Evolutionary conservation across 164 flowering plant species (phyloP).

Genomic region (Protea cynaroides): DNA sequence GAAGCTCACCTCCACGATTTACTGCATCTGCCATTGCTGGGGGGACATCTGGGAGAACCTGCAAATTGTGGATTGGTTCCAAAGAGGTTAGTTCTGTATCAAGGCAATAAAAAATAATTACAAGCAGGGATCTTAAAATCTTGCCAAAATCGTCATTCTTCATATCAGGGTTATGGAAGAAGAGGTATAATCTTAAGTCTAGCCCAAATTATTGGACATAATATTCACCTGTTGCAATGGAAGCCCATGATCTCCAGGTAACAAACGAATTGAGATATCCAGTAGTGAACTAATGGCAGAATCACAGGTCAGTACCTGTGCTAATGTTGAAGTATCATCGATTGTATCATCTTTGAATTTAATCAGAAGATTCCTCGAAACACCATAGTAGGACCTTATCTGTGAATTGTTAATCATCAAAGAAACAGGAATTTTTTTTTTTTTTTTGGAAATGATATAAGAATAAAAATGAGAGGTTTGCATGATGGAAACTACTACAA

Average conservation of each 20-base stretch:
- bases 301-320: slow-evolving; percentile 70
- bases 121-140: not conserved
- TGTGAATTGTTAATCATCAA: slow-evolving; percentile 22
- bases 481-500: not conserved
- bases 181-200: not conserved
- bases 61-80: slow-evolving; percentile 10
- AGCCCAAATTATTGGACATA: not conserved
- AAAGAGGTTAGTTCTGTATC: not conserved
- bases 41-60: slow-evolving; percentile 88
- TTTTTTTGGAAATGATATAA: too few relatives aligned
- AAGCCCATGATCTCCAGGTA: slow-evolving; percentile 88
- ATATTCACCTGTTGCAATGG: slow-evolving; percentile 77
- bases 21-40: slow-evolving; percentile 93
- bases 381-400: slow-evolving; percentile 83
- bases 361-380: slow-evolving; percentile 79
- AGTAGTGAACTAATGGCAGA: slow-evolving; percentile 76
- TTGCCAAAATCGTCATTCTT: not conserved
- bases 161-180: not conserved
- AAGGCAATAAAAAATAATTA: too few relatives aligned
- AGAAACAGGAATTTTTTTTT: not conserved
- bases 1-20: slow-evolving; percentile 75
- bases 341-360: slow-evolving; percentile 86
- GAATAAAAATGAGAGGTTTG: not conserved
- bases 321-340: slow-evolving; percentile 81
- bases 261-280: slow-evolving; percentile 73